Evolutionary conservation across 1,139 yeast genomes (phyloP).

Genomic region (Kodamaea derodonti): DNA sequence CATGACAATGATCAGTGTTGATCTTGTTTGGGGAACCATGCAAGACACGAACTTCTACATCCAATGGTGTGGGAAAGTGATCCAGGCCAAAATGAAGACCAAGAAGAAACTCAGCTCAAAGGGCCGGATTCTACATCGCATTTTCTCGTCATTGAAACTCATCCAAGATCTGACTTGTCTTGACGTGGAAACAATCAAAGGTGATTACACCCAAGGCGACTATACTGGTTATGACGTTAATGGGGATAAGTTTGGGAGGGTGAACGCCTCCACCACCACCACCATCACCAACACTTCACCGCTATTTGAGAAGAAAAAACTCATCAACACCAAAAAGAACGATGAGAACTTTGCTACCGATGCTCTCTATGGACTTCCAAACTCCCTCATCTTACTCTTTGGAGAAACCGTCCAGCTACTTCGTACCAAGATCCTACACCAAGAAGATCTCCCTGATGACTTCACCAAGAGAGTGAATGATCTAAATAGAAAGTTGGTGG

Average conservation of each 20-base stretch:
- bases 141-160: slow-evolving; percentile 69
- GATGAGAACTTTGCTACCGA: slow-evolving; percentile 70
- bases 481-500: slow-evolving; percentile 48
- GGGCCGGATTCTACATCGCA: slow-evolving; percentile 73
- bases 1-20: slow-evolving; percentile 83
- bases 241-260: slow-evolving; percentile 31
- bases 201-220: slow-evolving; percentile 29
- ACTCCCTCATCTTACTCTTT: slow-evolving; percentile 68
- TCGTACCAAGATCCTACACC: slow-evolving; percentile 56
- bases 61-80: slow-evolving; percentile 72
- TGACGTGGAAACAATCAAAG: slow-evolving; percentile 39
- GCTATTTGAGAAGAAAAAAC: slow-evolving; percentile 40
- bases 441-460: slow-evolving; percentile 37
- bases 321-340: slow-evolving; percentile 40
- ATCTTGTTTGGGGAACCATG: slow-evolving; percentile 90
- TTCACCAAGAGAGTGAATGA: slow-evolving; percentile 43
- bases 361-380: slow-evolving; percentile 81
- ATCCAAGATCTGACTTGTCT: slow-evolving; percentile 72
- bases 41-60: slow-evolving; percentile 76
- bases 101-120: slow-evolving; percentile 70
- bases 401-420: slow-evolving; percentile 65
- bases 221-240: slow-evolving; percentile 38
- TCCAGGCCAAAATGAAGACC: slow-evolving; percentile 61
- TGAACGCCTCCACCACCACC: not conserved
- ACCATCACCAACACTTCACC: slow-evolving; percentile 26